Evolutionary conservation across 2,329 filamentous ascomycete species (phyloP).

Genomic region (Thelonectria rubi): DNA sequence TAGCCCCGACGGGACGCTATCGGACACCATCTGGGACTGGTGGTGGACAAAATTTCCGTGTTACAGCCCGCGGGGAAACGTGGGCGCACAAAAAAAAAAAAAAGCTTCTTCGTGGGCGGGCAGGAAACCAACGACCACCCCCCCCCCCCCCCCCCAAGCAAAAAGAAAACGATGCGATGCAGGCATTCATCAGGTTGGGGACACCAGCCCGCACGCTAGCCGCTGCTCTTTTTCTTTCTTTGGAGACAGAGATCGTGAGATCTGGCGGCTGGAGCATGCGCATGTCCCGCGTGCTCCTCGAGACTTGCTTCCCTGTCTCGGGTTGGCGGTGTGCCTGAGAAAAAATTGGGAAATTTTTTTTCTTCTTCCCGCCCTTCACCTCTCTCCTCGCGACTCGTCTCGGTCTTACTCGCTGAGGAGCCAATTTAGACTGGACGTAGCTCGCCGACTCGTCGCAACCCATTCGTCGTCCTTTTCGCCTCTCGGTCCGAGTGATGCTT

Average conservation of each 20-base stretch:
- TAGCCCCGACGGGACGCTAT: too few species aligned
- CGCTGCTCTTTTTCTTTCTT: conserved; percentile 27
- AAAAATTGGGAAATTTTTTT: not conserved
- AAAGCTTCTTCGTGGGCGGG: not conserved
- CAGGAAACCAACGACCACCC: too few species aligned
- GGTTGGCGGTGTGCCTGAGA: conserved; percentile 11
- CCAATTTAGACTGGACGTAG: not conserved
- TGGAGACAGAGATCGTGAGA: conserved; percentile 35
- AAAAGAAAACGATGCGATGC: conserved; percentile 5
- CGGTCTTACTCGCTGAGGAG: too few species aligned
- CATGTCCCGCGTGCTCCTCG: not conserved
- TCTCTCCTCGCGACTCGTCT: not conserved
- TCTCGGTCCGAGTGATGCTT: conserved; percentile 14
- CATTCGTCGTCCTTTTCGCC: not conserved
- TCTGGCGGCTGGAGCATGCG: conserved; percentile 33
- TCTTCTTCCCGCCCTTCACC: not conserved
- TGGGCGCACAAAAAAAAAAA: conserved; percentile 2
- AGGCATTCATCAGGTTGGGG: too few species aligned
- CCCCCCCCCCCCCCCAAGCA: too few species aligned
- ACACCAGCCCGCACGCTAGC: conserved; percentile 13
- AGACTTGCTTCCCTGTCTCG: too few species aligned
- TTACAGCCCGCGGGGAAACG: not conserved
- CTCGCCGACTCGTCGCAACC: not conserved
- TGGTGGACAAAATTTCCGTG: conserved; percentile 19
- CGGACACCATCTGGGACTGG: too few species aligned